phyloP scores from a whole-genome alignment of 306 rosid genomes.

The Clitoria ternatea region DNA sequence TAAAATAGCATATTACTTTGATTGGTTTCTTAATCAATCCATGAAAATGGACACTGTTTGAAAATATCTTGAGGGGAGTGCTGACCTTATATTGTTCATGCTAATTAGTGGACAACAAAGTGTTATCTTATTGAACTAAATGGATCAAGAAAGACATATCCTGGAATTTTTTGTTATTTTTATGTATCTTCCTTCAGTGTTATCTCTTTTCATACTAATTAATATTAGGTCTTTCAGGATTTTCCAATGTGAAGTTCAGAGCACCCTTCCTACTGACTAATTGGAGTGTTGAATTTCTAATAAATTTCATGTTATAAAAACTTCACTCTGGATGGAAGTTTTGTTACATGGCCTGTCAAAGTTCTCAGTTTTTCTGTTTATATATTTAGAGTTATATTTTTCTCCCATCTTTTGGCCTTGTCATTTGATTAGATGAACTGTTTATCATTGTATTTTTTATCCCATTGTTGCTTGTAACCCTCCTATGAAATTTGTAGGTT shows the following conservation, averaged over 20 bases:
- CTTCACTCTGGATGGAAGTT: background rate
- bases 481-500: slow-evolving; percentile 48
- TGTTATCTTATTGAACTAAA: background rate
- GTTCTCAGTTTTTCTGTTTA: background rate
- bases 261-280: background rate
- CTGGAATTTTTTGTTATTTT: background rate
- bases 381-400: background rate
- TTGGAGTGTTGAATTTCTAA: background rate
- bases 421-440: slow-evolving; percentile 13
- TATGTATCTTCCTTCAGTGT: background rate
- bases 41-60: background rate
- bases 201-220: background rate
- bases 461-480: slow-evolving; percentile 5
- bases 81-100: background rate
- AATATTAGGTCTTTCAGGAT: background rate
- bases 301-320: background rate
- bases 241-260: background rate
- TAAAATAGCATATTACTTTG: background rate
- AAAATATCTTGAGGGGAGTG: background rate
- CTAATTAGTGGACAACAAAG: background rate
- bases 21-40: background rate
- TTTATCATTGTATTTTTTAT: background rate
- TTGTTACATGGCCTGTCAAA: background rate
- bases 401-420: background rate
- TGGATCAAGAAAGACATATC: background rate